Conservation (phyloP, 805 yeast genomes). For the Yamadazyma phyllophila region DNA sequence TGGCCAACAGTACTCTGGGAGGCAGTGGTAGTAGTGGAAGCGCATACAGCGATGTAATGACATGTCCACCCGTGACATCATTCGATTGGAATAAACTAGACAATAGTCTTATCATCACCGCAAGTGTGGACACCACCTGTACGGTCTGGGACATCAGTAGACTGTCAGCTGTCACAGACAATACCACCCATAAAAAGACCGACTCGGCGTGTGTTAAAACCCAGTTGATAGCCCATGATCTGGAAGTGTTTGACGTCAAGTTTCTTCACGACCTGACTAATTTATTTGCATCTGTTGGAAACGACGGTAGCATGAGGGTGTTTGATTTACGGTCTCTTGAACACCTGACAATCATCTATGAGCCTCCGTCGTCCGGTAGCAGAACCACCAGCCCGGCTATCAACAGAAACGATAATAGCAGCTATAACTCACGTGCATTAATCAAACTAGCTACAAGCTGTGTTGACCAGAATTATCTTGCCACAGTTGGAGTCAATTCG, state of each 20-base stretch:
- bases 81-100: slow-evolving; percentile 88
- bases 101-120: slow-evolving; percentile 69
- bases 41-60: slow-evolving; percentile 33
- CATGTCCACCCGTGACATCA: slow-evolving; percentile 85
- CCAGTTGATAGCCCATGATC: slow-evolving; percentile 94
- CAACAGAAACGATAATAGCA: background rate
- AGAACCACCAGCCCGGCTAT: slow-evolving; percentile 10
- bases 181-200: background rate
- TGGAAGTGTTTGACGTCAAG: slow-evolving; percentile 89
- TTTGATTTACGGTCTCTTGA: slow-evolving; percentile 88
- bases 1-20: slow-evolving; percentile 33
- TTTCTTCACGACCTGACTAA: slow-evolving; percentile 72
- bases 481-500: slow-evolving; percentile 74
- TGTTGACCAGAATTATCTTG: slow-evolving; percentile 76
- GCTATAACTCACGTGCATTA: slow-evolving; percentile 51
- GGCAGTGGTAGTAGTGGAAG: slow-evolving; percentile 10
- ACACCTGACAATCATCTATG: slow-evolving; percentile 93
- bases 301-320: slow-evolving; percentile 91
- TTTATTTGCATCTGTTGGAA: slow-evolving; percentile 89
- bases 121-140: slow-evolving; percentile 94
- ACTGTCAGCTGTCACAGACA: slow-evolving; percentile 1
- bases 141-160: slow-evolving; percentile 85
- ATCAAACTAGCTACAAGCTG: slow-evolving; percentile 76
- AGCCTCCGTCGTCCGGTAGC: slow-evolving; percentile 47
- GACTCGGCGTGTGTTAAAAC: slow-evolving; percentile 74